Base-by-base conservation (phyloP, 116 monocot genomes). In the Cymodocea nodosa region DNA sequence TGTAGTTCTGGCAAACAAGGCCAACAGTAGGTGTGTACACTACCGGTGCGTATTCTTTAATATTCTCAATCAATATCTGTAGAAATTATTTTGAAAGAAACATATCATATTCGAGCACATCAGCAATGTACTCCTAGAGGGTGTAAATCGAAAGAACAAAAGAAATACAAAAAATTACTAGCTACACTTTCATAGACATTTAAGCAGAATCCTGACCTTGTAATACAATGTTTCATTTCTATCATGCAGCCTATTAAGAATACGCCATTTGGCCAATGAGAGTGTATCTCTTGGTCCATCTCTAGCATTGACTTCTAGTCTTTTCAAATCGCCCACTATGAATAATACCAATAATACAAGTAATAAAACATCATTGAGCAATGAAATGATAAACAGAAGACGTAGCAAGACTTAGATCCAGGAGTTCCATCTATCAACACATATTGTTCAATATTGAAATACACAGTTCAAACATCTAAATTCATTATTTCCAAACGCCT, bases 1-100 rank as follows among this genome's bases (percentile, higher is more conserved):
- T 92, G 65, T 98, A 98, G 61, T 98, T 98, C 77, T 98, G 98
- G 77, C 98, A 98, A 68, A 92, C 98, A 71, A 84, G 92, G 13
- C 98, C 98, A 71, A 98, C 98, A 59, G 98, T 98, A 4, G 98
- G 98, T 72, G 98, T 98, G 53, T 92, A 98, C 5, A 98, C 98
- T 68, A 98, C 86, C 18, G 98, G 98, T 53, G 98, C 98, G 81
- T 92, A 92, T 64, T 92, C 92, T 77, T 92, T 82, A 52, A 98
- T 92, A 22, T 92, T 86, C 34, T 91, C 82, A 62, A 82, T 78
- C 75, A 98, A 74, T 30, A 98, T 74, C 98, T 98, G 80, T 17
- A 25, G 69, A 61, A 30, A 50, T 17, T 22, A 34, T n/a, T 39
- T 36, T 63, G 3, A 6, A 60, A 23, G 40, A 25, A 50, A 57